phyloP scores from a whole-genome alignment of 2,329 filamentous ascomycete genomes.

The Fusarium palustre region DNA sequence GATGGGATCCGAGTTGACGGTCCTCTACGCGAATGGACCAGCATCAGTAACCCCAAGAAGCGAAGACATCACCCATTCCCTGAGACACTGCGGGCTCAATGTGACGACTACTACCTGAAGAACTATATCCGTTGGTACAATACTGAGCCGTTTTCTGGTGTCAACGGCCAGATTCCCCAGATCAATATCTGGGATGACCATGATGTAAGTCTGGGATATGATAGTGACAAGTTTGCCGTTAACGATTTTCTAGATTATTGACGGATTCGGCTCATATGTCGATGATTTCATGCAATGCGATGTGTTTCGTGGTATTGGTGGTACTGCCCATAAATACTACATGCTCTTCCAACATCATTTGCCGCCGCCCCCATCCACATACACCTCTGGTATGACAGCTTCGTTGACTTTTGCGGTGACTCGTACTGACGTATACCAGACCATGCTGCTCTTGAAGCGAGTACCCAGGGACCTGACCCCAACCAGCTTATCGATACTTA shows the following conservation, averaged over 20 bases:
- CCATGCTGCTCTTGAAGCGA: constrained; percentile 40
- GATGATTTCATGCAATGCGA: constrained; percentile 93
- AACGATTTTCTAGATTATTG: constrained; percentile 76
- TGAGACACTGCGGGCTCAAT: constrained; percentile 80
- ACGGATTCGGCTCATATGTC: constrained; percentile 93
- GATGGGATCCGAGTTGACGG: constrained; percentile 89
- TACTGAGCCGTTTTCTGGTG: constrained; percentile 84
- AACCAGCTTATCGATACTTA: constrained; percentile 80
- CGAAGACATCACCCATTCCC: constrained; percentile 84
- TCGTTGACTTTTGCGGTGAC: background rate
- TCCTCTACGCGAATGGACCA: constrained; percentile 84
- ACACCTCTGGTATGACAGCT: constrained; percentile 62
- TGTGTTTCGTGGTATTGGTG: constrained; percentile 92
- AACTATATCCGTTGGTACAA: constrained; percentile 90
- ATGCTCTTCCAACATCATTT: constrained; percentile 97
- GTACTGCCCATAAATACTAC: constrained; percentile 97
- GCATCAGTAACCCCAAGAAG: constrained; percentile 84
- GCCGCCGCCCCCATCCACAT: constrained; percentile 85
- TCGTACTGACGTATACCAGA: constrained; percentile 39
- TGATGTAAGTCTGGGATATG: constrained; percentile 65
- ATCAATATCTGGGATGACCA: constrained; percentile 99
- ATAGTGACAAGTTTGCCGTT: constrained; percentile 5
- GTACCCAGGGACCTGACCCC: constrained; percentile 70
- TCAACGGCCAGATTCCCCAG: constrained; percentile 93
- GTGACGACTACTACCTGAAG: constrained; percentile 91